A percentile compares a stretch with the other conserved stretches of the same genome.
Conservation (phyloP, 140 eudicot species). For the Ambrosia hybrid region DNA sequence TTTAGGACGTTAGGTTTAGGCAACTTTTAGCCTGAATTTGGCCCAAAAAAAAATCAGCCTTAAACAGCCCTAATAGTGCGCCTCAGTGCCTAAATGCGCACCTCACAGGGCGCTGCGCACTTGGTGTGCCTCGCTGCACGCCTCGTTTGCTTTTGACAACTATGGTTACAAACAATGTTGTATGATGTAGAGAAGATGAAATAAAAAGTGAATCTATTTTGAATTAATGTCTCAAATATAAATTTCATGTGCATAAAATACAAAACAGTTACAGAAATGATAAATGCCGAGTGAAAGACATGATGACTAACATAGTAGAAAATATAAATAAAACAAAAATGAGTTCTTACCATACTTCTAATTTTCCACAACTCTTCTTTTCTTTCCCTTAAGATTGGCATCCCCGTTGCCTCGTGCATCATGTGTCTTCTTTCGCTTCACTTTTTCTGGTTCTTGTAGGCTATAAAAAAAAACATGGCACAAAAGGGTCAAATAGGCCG, state of each 20-base stretch:
- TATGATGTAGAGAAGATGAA: not conserved
- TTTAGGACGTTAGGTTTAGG: too few species aligned
- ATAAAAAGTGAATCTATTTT: not conserved
- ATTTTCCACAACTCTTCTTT: slow-evolving; percentile 29
- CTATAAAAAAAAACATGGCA: not conserved
- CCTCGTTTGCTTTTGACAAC: too few species aligned
- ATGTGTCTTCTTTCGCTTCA: slow-evolving; percentile 33
- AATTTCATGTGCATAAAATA: slow-evolving; percentile 9
- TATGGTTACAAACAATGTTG: too few species aligned
- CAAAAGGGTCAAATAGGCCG: not conserved
- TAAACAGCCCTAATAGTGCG: too few species aligned
- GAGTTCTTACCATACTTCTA: slow-evolving; percentile 18
- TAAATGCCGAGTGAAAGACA: not conserved
- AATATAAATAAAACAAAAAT: slow-evolving; percentile 5
- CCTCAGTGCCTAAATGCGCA: too few species aligned
- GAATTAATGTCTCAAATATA: not conserved
- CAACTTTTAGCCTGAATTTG: too few species aligned
- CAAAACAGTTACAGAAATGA: slow-evolving; percentile 5
- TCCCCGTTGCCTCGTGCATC: slow-evolving; percentile 15
- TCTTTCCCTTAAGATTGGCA: slow-evolving; percentile 27
- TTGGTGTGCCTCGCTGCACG: too few species aligned
- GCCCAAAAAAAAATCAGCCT: too few species aligned
- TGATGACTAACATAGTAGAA: slow-evolving; percentile 1
- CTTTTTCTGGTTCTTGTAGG: slow-evolving; percentile 24
- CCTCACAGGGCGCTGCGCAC: too few species aligned